Evolutionary conservation across 805 yeast genomes (phyloP), one percentile per base, ranked within the genome.

Genomic region (Komagataella populi): DNA sequence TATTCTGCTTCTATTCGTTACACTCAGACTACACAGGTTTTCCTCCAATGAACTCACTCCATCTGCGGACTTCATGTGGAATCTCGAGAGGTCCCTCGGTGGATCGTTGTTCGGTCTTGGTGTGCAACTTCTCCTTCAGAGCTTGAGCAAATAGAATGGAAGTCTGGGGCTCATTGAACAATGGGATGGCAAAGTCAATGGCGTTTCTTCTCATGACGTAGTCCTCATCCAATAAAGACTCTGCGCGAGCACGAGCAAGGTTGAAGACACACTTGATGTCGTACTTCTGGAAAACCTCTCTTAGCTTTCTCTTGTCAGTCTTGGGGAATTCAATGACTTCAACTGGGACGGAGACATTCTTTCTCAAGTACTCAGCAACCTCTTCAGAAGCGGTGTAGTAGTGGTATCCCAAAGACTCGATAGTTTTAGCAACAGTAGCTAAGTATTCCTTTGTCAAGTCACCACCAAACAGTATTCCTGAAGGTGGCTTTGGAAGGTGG

Each of bases 131-230:
- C 51, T 70, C 79, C 57, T 79, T 79, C 70, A 93, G 74, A 56
- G 96, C 87, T 63, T 81, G 72, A 20, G 97, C 89, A 68, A 93
- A 93, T 59, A 93, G 71, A 60, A 82, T 64, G 2, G 96, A 84
- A 20, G 99, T 95, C 65, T 88, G 82, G 57, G 98, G 96, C 73
- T 93, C 99, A 65, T 91, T 93, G 75, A 93, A 91, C 64, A 93
- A 74, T 46, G 99, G 96, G 62, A 91, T 84, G 54, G 87, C 98
- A 66, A 93, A 93, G 68, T 93, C 99, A 71, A 93, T 95, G 48
- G 99, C 98, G 67, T 93, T 93, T 74, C 99, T 84, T 76, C 99
- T 84, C 99, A 93, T 93, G 53, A 91, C 83, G 68, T 93, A 93
- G 70, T 93, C 97, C 68, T 85, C 84, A 63, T 93, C 97, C 56